Evolutionary conservation across 768 basidiomycete species (phyloP).

Genomic region (Trametes cubensis): DNA sequence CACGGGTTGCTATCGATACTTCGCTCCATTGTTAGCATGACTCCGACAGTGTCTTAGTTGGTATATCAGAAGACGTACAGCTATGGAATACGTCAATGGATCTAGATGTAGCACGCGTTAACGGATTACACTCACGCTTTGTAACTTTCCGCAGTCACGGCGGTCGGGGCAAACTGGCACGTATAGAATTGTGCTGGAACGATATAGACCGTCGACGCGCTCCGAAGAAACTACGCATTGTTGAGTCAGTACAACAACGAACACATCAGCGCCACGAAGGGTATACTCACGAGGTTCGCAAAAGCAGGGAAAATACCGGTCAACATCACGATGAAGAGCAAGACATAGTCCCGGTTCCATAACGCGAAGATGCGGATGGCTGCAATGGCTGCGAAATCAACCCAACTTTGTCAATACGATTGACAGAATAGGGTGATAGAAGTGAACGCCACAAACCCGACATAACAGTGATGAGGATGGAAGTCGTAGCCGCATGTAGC

Average conservation of each 20-base stretch:
- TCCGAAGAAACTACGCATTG: constrained; percentile 10
- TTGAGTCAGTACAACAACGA: not conserved
- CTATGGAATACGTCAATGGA: not conserved
- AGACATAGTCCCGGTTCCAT: not conserved
- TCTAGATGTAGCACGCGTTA: not conserved
- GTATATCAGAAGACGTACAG: not conserved
- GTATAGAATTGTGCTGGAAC: constrained; percentile 8
- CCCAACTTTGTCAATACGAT: not conserved
- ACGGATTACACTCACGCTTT: constrained; percentile 1
- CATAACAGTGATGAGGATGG: constrained; percentile 6
- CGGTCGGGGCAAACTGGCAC: constrained; percentile 12
- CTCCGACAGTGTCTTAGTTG: no score
- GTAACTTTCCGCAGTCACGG: constrained; percentile 10
- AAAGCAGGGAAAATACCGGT: constrained; percentile 22
- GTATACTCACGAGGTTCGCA: constrained; percentile 14
- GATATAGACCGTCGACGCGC: constrained; percentile 9
- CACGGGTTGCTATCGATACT: constrained; percentile 23
- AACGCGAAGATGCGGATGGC: constrained; percentile 26
- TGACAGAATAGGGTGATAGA: not conserved
- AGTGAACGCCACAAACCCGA: not conserved
- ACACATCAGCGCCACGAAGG: not conserved
- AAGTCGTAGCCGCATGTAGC: constrained; percentile 3
- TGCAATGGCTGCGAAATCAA: constrained; percentile 11
- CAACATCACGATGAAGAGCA: constrained; percentile 6
- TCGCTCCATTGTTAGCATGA: not conserved